These are phyloP conservation scores for Paspalum vaginatum DNA, from an alignment of 176 grass and related monocot species.

Conservation along the genomic window DNA sequence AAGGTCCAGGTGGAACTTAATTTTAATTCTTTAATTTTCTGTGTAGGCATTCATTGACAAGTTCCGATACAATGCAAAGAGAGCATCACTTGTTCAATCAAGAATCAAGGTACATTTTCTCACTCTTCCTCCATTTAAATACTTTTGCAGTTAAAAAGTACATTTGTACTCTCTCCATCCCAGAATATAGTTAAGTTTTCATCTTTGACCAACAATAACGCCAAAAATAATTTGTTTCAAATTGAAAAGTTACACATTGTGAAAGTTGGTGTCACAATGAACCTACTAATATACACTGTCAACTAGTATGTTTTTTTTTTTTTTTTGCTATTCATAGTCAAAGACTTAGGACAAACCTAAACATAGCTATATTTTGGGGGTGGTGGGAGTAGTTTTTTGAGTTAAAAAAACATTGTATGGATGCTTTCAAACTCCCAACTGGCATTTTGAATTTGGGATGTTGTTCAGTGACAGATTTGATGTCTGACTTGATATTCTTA, in stretches of 20 bases:
- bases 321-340: too few species aligned
- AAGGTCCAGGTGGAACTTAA: constrained; percentile 5
- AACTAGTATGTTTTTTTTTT: too few species aligned
- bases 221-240: too few species aligned
- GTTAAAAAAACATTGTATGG: not conserved
- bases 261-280: too few species aligned
- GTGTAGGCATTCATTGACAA: constrained; percentile 94
- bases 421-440: not conserved
- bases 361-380: too few species aligned
- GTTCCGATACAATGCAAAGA: constrained; percentile 93
- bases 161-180: too few species aligned
- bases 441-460: not conserved
- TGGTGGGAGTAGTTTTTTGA: not conserved
- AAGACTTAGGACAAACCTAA: too few species aligned
- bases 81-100: constrained; percentile 96
- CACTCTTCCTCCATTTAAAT: constrained; percentile 2
- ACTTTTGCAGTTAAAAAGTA: not conserved
- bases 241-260: too few species aligned
- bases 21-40: constrained; percentile 18
- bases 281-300: too few species aligned
- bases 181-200: too few species aligned
- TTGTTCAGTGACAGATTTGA: constrained; percentile 3
- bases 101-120: constrained; percentile 84
- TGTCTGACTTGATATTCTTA: constrained; percentile 27
- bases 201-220: too few species aligned